Evolutionary conservation across 2,329 filamentous ascomycete species (phyloP).

Genomic region (Diplodia corticola): DNA sequence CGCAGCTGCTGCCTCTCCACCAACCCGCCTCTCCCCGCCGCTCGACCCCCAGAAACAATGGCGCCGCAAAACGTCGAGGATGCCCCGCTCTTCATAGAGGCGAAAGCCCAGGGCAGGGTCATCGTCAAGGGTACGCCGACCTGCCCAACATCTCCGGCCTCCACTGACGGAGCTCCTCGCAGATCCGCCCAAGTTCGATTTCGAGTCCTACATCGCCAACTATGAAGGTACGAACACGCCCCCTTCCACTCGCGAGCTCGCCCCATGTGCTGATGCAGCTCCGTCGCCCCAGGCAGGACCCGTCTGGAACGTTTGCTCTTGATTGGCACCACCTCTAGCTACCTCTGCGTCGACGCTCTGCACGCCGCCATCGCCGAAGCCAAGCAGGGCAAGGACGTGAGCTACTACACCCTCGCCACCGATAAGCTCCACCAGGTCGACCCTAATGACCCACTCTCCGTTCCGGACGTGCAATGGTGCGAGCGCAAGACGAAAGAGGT

Average conservation of each 20-base stretch:
- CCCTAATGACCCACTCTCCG: constrained; percentile 67
- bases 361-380: constrained; percentile 75
- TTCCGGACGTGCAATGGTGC: constrained; percentile 73
- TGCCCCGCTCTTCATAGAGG: constrained; percentile 38
- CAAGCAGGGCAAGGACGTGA: constrained; percentile 72
- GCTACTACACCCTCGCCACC: constrained; percentile 68
- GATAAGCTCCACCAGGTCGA: constrained; percentile 63
- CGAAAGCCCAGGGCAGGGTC: constrained; percentile 30
- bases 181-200: constrained; percentile 85
- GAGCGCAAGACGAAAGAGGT: constrained; percentile 66
- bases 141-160: not conserved
- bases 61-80: constrained; percentile 36
- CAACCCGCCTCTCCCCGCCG: not conserved
- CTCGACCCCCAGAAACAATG: constrained; percentile 28
- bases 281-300: constrained; percentile 64
- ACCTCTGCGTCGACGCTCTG: constrained; percentile 76
- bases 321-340: constrained; percentile 76
- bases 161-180: constrained; percentile 15
- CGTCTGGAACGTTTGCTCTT: constrained; percentile 77
- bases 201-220: constrained; percentile 87
- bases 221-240: constrained; percentile 67
- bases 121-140: constrained; percentile 36
- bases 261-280: not conserved
- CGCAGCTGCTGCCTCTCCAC: constrained; percentile 11
- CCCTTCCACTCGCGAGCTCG: too few species aligned